A percentile compares a stretch with the other conserved stretches of the same genome.
These are phyloP conservation scores for Sclerospora graminicola DNA, from an alignment of 352 stramenopile genomes.

Conservation along the genomic window DNA sequence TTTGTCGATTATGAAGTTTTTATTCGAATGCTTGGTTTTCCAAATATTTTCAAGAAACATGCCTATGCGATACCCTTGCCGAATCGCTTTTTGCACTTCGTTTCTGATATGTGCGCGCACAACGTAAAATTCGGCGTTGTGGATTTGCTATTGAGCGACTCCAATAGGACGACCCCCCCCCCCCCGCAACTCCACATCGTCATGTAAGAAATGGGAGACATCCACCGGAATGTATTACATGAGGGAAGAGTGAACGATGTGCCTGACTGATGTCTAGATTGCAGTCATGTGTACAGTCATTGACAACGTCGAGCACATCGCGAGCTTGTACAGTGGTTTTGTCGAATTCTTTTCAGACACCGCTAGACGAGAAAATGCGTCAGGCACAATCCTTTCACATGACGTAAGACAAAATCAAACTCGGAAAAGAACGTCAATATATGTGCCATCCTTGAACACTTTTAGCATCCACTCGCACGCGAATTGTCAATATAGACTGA, in stretches of 20 bases:
- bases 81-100: neutral
- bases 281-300: neutral
- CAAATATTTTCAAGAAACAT: neutral
- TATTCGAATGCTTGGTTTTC: neutral
- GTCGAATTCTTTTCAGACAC: neutral
- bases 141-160: neutral
- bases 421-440: constrained; percentile 2
- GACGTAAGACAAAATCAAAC: neutral
- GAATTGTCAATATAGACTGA: neutral
- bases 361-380: neutral
- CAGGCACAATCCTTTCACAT: neutral
- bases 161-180: neutral
- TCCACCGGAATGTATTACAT: neutral
- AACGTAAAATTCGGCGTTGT: neutral
- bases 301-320: neutral
- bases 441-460: neutral
- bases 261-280: neutral
- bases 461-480: constrained; percentile 1
- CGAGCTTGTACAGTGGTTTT: neutral
- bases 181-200: neutral
- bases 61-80: neutral
- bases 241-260: neutral
- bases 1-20: neutral
- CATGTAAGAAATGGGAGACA: neutral
- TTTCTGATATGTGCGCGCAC: neutral